These are phyloP conservation scores for Corchorus capsularis DNA, from an alignment of 345 rosid genomes.

Conservation along the genomic window DNA sequence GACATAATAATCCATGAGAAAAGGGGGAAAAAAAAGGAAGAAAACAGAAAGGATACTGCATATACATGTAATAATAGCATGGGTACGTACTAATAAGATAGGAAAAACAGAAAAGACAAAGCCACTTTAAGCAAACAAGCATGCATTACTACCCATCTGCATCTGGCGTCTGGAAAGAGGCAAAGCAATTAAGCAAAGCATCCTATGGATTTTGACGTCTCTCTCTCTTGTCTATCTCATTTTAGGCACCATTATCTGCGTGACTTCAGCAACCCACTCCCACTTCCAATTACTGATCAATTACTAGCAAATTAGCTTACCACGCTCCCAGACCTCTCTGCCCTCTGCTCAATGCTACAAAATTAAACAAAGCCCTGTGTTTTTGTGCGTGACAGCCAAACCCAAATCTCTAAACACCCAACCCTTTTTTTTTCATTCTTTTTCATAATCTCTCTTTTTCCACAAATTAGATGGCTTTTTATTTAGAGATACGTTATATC, in stretches of 20 bases:
- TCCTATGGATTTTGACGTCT: constrained; percentile 27
- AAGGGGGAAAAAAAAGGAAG: not conserved
- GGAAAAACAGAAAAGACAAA: not conserved
- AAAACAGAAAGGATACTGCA: too few relatives aligned
- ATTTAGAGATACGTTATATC: constrained; percentile 10
- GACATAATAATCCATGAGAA: not conserved
- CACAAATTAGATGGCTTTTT: not conserved
- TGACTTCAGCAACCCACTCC: not conserved
- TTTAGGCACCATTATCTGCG: constrained; percentile 1
- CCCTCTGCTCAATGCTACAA: too few relatives aligned
- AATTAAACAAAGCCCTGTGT: too few relatives aligned
- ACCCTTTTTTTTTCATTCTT: not conserved
- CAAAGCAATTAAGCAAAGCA: constrained; percentile 2
- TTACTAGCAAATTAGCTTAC: too few relatives aligned
- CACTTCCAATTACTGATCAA: too few relatives aligned
- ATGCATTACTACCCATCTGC: too few relatives aligned
- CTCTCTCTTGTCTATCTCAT: not conserved
- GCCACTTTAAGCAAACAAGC: not conserved
- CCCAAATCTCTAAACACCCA: too few relatives aligned
- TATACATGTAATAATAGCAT: too few relatives aligned
- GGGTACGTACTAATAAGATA: too few relatives aligned
- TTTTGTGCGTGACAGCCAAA: too few relatives aligned
- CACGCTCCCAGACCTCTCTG: too few relatives aligned
- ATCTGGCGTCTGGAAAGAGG: not conserved
- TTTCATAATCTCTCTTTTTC: not conserved